Conservation (phyloP, 495 filamentous ascomycete genomes). For the Xylaria palmicola region DNA sequence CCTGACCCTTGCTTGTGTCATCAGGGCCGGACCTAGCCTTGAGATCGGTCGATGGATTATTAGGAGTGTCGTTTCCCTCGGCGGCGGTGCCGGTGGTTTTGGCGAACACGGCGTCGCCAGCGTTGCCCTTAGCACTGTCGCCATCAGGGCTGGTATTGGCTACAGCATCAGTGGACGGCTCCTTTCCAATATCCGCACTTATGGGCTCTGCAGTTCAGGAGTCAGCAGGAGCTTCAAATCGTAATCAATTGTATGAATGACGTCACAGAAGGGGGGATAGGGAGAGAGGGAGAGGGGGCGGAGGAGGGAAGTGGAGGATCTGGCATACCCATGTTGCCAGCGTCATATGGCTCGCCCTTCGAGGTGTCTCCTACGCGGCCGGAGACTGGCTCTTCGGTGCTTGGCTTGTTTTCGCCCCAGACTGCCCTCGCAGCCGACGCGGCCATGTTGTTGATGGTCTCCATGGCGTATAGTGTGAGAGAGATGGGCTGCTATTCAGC, state of each 20-base stretch:
- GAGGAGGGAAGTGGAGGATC: no score
- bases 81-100: constrained; percentile 23
- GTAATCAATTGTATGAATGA: constrained; percentile 4
- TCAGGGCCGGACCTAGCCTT: constrained; percentile 21
- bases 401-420: constrained; percentile 44
- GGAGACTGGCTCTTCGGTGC: constrained; percentile 51
- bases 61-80: constrained; percentile 17
- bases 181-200: constrained; percentile 11
- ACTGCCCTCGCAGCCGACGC: constrained; percentile 47
- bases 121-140: constrained; percentile 7
- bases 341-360: constrained; percentile 60
- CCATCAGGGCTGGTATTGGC: no score
- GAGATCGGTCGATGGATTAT: constrained; percentile 26
- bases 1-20: constrained; percentile 38
- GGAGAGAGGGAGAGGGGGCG: no score
- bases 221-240: constrained; percentile 11
- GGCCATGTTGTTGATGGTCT: constrained; percentile 52
- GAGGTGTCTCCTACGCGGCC: constrained; percentile 51
- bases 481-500: background rate
- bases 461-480: constrained; percentile 38
- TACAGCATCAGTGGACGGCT: background rate
- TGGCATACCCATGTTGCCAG: constrained; percentile 50
- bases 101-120: constrained; percentile 21
- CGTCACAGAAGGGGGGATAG: constrained; percentile 1
- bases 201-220: constrained; percentile 10